These are phyloP conservation scores for Diospyros kaki DNA, from an alignment of 148 eudicot genomes.

Conservation along the genomic window DNA sequence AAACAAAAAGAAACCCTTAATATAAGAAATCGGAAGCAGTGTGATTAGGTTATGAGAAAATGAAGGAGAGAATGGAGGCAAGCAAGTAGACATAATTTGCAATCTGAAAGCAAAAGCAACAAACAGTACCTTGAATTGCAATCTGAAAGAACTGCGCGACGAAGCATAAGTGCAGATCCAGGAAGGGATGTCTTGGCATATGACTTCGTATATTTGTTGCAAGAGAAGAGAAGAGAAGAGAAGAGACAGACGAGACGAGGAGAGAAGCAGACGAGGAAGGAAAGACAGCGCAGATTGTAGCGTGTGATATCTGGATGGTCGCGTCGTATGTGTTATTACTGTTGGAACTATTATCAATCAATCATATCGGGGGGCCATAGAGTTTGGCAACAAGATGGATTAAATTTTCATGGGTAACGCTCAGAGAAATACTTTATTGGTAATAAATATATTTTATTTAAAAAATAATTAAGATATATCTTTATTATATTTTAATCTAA, in stretches of 20 bases:
- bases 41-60: background rate
- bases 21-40: conserved; percentile 2
- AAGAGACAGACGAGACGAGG: conserved; percentile 28
- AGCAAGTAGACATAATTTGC: conserved; percentile 14
- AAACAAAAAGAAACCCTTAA: conserved; percentile 11
- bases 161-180: conserved; percentile 44
- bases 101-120: conserved; percentile 2
- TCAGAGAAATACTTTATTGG: too few species aligned
- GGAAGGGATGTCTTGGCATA: conserved; percentile 31
- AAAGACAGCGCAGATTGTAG: too few species aligned
- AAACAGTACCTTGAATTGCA: too few species aligned
- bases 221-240: conserved; percentile 9
- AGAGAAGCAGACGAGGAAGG: too few species aligned
- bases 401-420: background rate
- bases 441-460: too few species aligned
- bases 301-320: background rate
- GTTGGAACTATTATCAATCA: background rate
- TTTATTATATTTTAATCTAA: too few species aligned
- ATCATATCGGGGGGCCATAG: background rate
- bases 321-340: background rate
- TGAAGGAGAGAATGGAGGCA: conserved; percentile 21
- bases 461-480: too few species aligned
- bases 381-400: conserved; percentile 12
- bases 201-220: conserved; percentile 1
- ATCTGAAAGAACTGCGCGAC: background rate